These are phyloP conservation scores for Tremellales sp. DNA, from an alignment of 1,284 basidiomycete genomes.

Conservation along the genomic window DNA sequence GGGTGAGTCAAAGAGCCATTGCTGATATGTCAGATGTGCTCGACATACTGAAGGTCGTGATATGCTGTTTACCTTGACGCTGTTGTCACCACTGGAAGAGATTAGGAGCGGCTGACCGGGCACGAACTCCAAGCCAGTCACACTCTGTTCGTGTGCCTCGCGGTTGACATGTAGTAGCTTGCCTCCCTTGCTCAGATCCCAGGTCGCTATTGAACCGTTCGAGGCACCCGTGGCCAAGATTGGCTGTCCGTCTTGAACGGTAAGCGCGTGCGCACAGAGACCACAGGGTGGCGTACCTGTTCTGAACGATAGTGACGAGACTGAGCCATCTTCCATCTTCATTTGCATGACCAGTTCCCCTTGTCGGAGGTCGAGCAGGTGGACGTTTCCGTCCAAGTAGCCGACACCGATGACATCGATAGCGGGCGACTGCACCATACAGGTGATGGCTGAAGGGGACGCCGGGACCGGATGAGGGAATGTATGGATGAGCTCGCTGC, in stretches of 20 bases:
- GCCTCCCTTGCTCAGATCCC: conserved; percentile 81
- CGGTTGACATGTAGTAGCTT: conserved; percentile 74
- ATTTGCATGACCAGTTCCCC: conserved; percentile 85
- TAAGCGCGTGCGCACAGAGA: too few relatives aligned
- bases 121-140: conserved; percentile 80
- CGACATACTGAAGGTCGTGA: background rate
- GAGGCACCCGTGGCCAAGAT: conserved; percentile 81
- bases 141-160: conserved; percentile 78
- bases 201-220: conserved; percentile 80
- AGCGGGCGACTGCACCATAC: conserved; percentile 85
- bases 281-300: conserved; percentile 78
- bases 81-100: conserved; percentile 86
- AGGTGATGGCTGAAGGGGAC: conserved; percentile 59
- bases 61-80: conserved; percentile 71
- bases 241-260: conserved; percentile 72
- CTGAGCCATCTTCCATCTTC: conserved; percentile 71
- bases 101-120: conserved; percentile 83
- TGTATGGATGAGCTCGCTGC: conserved; percentile 51
- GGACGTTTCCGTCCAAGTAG: conserved; percentile 79
- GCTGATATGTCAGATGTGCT: conserved; percentile 54
- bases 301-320: conserved; percentile 76
- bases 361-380: conserved; percentile 81
- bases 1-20: conserved; percentile 97
- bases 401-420: conserved; percentile 93
- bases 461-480: conserved; percentile 47